A percentile compares a stretch with the other conserved stretches of the same genome.
Conservation (phyloP, 176 grass and related monocot species). For the Pontederia crassipes region DNA sequence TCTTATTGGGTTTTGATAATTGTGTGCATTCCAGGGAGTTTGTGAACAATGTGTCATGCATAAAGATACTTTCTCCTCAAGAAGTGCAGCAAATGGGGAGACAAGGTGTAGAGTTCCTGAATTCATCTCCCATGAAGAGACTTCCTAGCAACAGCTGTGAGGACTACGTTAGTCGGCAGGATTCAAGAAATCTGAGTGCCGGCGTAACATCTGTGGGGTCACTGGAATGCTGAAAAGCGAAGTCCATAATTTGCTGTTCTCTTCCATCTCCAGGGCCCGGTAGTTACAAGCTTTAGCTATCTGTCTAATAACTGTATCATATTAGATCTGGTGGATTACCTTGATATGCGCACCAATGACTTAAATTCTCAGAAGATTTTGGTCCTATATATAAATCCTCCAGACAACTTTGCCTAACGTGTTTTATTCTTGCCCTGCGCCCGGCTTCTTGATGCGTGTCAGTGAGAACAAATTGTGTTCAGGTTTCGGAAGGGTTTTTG, state of each 20-base stretch:
- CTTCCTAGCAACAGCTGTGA: slow-evolving; percentile 52
- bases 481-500: no score
- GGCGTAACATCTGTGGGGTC: slow-evolving; percentile 68
- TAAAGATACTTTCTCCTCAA: slow-evolving; percentile 90
- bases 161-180: slow-evolving; percentile 56
- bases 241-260: slow-evolving; percentile 22
- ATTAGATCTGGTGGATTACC: slow-evolving; percentile 24
- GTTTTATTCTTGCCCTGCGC: no score
- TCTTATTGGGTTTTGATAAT: neutral
- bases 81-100: slow-evolving; percentile 94
- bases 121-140: slow-evolving; percentile 37
- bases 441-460: no score
- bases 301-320: slow-evolving; percentile 61
- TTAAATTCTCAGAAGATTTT: slow-evolving; percentile 27
- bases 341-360: slow-evolving; percentile 27
- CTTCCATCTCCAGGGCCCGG: slow-evolving; percentile 32
- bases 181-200: slow-evolving; percentile 57
- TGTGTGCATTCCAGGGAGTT: slow-evolving; percentile 55
- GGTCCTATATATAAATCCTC: no score
- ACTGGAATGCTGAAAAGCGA: slow-evolving; percentile 58
- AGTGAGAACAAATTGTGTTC: no score
- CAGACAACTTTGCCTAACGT: no score
- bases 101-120: slow-evolving; percentile 56
- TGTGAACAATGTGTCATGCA: slow-evolving; percentile 80
- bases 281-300: slow-evolving; percentile 21